Percentiles rank a stretch among this genome's conserved stretches.
These are phyloP conservation scores for Paraconiothyrium sp. DNA, from an alignment of 2,329 filamentous ascomycete species.

Conservation along the genomic window DNA sequence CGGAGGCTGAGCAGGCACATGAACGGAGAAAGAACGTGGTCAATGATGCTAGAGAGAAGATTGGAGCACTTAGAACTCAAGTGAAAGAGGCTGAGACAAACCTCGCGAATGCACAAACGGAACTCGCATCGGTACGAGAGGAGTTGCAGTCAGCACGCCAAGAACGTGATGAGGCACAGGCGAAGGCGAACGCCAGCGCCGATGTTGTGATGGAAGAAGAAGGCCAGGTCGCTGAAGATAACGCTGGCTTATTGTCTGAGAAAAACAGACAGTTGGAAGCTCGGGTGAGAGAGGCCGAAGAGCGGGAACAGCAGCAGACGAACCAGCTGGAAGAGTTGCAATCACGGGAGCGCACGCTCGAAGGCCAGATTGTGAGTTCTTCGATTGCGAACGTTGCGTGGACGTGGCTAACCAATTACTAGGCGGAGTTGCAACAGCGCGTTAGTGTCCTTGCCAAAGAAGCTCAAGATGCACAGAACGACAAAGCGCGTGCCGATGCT, in stretches of 20 bases:
- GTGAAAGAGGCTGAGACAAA: conserved; percentile 42
- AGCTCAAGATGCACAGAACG: conserved; percentile 37
- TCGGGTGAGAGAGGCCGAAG: conserved; percentile 52
- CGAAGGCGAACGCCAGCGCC: conserved; percentile 54
- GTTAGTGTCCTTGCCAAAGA: conserved; percentile 48
- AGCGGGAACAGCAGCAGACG: conserved; percentile 50
- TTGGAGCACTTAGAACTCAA: conserved; percentile 13
- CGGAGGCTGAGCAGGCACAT: neutral
- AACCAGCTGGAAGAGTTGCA: conserved; percentile 62
- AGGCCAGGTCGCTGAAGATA: conserved; percentile 54
- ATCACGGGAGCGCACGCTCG: conserved; percentile 70
- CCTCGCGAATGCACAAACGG: conserved; percentile 38
- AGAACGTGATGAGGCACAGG: conserved; percentile 71
- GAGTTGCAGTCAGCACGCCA: conserved; percentile 68
- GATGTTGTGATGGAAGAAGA: conserved; percentile 56
- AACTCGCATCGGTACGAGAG: conserved; percentile 36
- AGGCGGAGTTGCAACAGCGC: conserved; percentile 53
- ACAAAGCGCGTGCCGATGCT: conserved; percentile 23
- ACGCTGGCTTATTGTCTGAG: conserved; percentile 32
- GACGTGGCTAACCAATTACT: conserved; percentile 24
- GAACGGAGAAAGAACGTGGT: conserved; percentile 55
- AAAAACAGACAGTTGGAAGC: conserved; percentile 50
- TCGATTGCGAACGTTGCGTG: neutral
- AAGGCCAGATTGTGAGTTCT: conserved; percentile 63
- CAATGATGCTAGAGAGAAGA: conserved; percentile 25